A percentile compares a stretch with the other conserved stretches of the same genome.
phyloP scores from a whole-genome alignment of 2,329 filamentous ascomycete species.

The Phyllachora maydis region DNA sequence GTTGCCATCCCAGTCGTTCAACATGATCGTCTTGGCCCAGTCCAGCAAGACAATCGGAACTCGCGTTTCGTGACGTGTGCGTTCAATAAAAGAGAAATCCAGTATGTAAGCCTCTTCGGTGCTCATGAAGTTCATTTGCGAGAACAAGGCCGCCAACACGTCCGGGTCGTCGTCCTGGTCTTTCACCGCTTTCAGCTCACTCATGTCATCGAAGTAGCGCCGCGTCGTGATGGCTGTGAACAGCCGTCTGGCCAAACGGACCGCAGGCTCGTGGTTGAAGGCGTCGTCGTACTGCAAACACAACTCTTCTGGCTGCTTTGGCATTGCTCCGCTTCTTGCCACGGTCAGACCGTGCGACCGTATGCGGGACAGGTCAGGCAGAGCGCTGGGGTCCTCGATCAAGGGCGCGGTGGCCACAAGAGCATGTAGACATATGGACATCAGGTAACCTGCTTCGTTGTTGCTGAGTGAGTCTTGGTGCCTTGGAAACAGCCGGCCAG shows the following conservation, averaged over 20 bases:
- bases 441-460: constrained; percentile 26
- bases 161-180: constrained; percentile 15
- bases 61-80: constrained; percentile 32
- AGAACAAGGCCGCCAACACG: constrained; percentile 25
- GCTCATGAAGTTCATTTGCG: constrained; percentile 30
- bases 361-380: constrained; percentile 39
- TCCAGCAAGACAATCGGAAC: constrained; percentile 39
- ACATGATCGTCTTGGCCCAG: constrained; percentile 54
- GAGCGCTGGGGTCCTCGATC: constrained; percentile 20
- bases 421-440: constrained; percentile 42
- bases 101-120: constrained; percentile 21
- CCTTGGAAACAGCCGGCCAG: constrained; percentile 14
- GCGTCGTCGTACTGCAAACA: constrained; percentile 41
- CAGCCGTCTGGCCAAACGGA: constrained; percentile 35
- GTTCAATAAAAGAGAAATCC: constrained; percentile 26
- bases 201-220: constrained; percentile 25
- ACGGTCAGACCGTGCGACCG: constrained; percentile 31
- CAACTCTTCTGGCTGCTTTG: constrained; percentile 23
- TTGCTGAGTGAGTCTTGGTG: constrained; percentile 18
- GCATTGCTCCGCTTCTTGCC: constrained; percentile 20
- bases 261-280: constrained; percentile 37
- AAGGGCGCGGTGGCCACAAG: constrained; percentile 35
- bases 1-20: constrained; percentile 64
- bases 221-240: constrained; percentile 34
- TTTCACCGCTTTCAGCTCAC: constrained; percentile 13